A percentile compares a stretch with the other conserved stretches of the same genome.
Conservation (phyloP, 352 stramenopile species). For the Phytophthora sansomeana region DNA sequence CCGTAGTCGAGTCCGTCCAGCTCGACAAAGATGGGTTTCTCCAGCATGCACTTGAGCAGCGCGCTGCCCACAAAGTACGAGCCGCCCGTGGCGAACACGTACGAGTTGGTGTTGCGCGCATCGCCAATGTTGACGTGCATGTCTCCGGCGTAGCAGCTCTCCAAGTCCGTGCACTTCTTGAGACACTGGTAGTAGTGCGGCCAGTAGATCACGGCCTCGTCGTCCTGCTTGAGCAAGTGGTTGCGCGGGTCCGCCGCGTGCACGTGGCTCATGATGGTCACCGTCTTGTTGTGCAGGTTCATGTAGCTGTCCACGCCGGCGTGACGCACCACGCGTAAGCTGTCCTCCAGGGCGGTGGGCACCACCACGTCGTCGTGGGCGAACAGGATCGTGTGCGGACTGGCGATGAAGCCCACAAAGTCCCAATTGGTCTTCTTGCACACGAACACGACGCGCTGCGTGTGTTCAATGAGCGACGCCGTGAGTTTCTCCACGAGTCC, state of each 20-base stretch:
- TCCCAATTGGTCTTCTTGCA: constrained; percentile 84
- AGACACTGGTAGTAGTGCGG: constrained; percentile 85
- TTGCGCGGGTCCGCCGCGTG: constrained; percentile 52
- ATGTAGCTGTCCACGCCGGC: constrained; percentile 72
- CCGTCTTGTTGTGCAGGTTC: constrained; percentile 85
- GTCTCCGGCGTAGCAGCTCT: constrained; percentile 75
- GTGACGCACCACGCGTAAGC: constrained; percentile 68
- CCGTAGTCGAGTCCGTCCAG: constrained; percentile 74
- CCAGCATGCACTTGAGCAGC: constrained; percentile 71
- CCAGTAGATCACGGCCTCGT: constrained; percentile 80
- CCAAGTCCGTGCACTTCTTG: constrained; percentile 71
- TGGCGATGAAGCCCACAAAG: constrained; percentile 74
- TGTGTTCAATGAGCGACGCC: constrained; percentile 58
- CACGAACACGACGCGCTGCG: constrained; percentile 72
- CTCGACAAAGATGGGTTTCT: constrained; percentile 67
- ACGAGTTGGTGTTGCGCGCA: constrained; percentile 70
- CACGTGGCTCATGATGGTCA: constrained; percentile 83
- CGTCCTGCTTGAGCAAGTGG: constrained; percentile 80
- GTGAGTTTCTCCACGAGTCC: constrained; percentile 56
- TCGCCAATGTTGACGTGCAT: constrained; percentile 85
- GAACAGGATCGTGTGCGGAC: constrained; percentile 71
- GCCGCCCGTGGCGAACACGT: constrained; percentile 80
- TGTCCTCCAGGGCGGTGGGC: constrained; percentile 57
- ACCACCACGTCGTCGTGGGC: constrained; percentile 71
- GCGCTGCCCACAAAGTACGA: constrained; percentile 81